Evolutionary conservation across 2,329 filamentous ascomycete species (phyloP), one percentile per base, ranked within the genome.

Genomic region (Botrytis aclada): DNA sequence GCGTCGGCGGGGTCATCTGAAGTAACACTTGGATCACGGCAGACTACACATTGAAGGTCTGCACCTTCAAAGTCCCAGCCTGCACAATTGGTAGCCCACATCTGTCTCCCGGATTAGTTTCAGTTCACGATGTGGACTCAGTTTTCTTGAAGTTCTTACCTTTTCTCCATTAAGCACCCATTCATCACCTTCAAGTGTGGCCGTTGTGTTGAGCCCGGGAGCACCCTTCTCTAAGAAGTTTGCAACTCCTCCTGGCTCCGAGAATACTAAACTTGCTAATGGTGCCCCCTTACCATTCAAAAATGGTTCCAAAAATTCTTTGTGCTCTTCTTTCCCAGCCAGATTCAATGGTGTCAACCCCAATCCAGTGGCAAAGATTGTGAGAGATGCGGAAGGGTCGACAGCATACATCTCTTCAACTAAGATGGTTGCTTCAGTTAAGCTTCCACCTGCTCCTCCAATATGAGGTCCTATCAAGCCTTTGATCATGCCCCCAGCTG

Each of bases 101-200:
- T 80, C 84, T 85, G 71, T 61, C 12, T 29, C 16, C 7, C 34
- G 16, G 18, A 32, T 72, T 43, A 70, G 43, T 16, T 20, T 54
- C 9, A 22, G 10, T 56, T 56, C 9, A 9, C 32, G 32, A 29
- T 39, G 20, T 32, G 5, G n/a, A 10, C 7, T 34, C 32, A 12
- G 1, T 37, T 73, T 51, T 32, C 1, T 32, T 65, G 1, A 3
- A 3, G 6, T n/a, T 34, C 3, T 60, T 58, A 84, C 83, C 83
- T 88, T 88, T 75, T 88, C 86, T 4, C 87, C 87, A 76, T 84
- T 85, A 39, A 88, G 76, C 4, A 88, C 77, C 84, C 85, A 88
- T 61, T 85, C 82, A 51, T 86, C 83, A 0, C 84, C 85, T n/a
- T 87, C 84, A 16, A 78, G 77, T 32, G 80, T 79, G 0, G 86